phyloP scores from a whole-genome alignment of 768 basidiomycete genomes.

The Sarcodon aspratus region DNA sequence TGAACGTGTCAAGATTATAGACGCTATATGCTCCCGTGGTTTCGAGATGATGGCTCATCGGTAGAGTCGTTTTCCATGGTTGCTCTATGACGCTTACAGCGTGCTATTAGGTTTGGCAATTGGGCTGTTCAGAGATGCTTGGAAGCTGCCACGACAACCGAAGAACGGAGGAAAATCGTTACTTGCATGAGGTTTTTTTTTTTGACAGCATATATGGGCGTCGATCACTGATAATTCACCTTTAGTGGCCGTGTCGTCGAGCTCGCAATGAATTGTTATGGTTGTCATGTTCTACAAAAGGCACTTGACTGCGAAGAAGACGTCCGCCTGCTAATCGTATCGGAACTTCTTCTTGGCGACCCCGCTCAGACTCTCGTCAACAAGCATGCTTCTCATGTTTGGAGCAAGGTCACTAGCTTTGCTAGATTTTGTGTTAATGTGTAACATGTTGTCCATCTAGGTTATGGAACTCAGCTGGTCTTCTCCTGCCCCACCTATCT shows the following conservation, averaged over 20 bases:
- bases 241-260: slow-evolving; percentile 73
- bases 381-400: slow-evolving; percentile 86
- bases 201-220: neutral
- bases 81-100: neutral
- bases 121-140: slow-evolving; percentile 87
- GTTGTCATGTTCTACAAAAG: slow-evolving; percentile 83
- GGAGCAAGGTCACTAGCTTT: slow-evolving; percentile 60
- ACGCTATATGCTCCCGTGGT: slow-evolving; percentile 74
- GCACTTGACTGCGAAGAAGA: slow-evolving; percentile 88
- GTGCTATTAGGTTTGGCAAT: slow-evolving; percentile 62
- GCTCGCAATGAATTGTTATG: slow-evolving; percentile 81
- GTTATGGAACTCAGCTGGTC: slow-evolving; percentile 91
- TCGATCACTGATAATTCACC: neutral
- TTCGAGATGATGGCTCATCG: slow-evolving; percentile 92
- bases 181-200: slow-evolving; percentile 52
- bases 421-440: neutral
- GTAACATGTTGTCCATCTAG: slow-evolving; percentile 20
- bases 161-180: slow-evolving; percentile 74
- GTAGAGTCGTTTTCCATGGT: slow-evolving; percentile 22
- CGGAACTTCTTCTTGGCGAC: slow-evolving; percentile 74
- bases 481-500: slow-evolving; percentile 79
- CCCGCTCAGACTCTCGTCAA: slow-evolving; percentile 81
- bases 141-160: slow-evolving; percentile 63
- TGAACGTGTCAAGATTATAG: slow-evolving; percentile 75
- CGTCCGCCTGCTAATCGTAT: slow-evolving; percentile 70